Evolutionary conservation across 306 rosid genomes (phyloP).

Genomic region (Pachyrhizus erosus): DNA sequence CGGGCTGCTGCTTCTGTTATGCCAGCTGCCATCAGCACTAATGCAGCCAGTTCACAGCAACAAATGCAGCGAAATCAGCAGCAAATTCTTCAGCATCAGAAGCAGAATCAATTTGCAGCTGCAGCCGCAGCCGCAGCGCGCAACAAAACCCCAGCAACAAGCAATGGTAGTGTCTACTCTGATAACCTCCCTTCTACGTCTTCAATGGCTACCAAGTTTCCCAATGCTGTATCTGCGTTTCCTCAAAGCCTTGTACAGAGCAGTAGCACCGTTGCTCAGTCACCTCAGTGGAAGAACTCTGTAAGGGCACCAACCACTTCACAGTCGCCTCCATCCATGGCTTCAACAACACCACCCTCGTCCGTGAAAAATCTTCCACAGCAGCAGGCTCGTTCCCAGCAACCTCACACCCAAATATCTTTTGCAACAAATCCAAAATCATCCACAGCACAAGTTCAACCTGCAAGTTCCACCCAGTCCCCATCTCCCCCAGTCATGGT

Average conservation of each 20-base stretch:
- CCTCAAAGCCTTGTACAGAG: constrained; percentile 79
- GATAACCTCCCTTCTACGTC: constrained; percentile 76
- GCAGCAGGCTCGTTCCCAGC: constrained; percentile 78
- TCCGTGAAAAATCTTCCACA: constrained; percentile 67
- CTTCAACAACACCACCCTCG: constrained; percentile 72
- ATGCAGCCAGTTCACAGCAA: constrained; percentile 65
- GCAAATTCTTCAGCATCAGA: constrained; percentile 65
- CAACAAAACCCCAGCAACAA: constrained; percentile 65
- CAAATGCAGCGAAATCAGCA: constrained; percentile 67
- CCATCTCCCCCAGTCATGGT: constrained; percentile 82
- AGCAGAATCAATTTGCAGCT: constrained; percentile 63
- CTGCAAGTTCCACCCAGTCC: constrained; percentile 69
- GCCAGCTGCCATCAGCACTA: constrained; percentile 53
- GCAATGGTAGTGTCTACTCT: constrained; percentile 72
- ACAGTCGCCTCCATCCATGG: constrained; percentile 63
- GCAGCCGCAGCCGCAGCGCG: constrained; percentile 60
- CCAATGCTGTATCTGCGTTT: constrained; percentile 71
- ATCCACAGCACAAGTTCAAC: constrained; percentile 64
- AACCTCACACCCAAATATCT: constrained; percentile 79
- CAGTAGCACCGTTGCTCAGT: constrained; percentile 69
- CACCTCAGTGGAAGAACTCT: constrained; percentile 92
- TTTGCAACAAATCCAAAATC: constrained; percentile 78
- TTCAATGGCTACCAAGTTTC: constrained; percentile 74
- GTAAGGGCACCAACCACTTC: constrained; percentile 58
- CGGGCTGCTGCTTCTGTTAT: constrained; percentile 62